Base-by-base conservation (phyloP, 2,329 filamentous ascomycete species). In the Mariannaea sp. region DNA sequence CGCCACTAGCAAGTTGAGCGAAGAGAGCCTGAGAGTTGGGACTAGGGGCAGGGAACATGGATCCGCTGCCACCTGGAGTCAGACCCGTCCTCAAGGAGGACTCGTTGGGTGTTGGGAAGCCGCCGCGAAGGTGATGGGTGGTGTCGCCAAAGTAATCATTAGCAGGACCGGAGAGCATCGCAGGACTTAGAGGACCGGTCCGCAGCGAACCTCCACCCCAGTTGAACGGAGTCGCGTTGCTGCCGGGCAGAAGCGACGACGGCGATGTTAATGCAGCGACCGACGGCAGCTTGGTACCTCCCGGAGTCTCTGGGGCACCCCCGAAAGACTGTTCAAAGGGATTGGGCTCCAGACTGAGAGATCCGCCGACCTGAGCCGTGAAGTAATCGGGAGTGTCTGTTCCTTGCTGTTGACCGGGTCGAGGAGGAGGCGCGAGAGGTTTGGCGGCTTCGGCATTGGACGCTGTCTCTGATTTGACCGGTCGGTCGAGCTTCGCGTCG, bases 321-420 rank as follows among this genome's bases (percentile, higher is more conserved):
- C 83, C 86, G 71, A 99, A 99, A 6, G 93, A 97, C 74, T 94
- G 90, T 72, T 97, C 94, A 68, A 99, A 97, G 7, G 94, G 93
- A 73, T 99, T 97, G 55, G 92, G 92, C 77, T 97, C 94, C 71
- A 89, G 83, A 65, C 83, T 87, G 70, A 92, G 73, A 47, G 79
- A 81, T 62, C 75, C 78, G 65, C 70, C 73, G 56, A 69, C 80
- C 58, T 82, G 77, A 53, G 77, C 79, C 46, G 82, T 81, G 71
- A 90, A 91, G 73, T 88, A 90, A 68, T 91, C 87, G 40, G 84
- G 80, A 7, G 83, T 83, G 64, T 85, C 80, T 50, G 75, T 72
- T 53, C 76, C 73, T 65, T 67, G 69, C 57, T 75, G 70, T 68
- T 82, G 81, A 58, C 75, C 75, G 49, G 85, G 82, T 73, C 86